A percentile compares a stretch with the other conserved stretches of the same genome.
These are phyloP conservation scores for Xylaria bambusicola DNA, from an alignment of 495 filamentous ascomycete genomes.

Conservation along the genomic window DNA sequence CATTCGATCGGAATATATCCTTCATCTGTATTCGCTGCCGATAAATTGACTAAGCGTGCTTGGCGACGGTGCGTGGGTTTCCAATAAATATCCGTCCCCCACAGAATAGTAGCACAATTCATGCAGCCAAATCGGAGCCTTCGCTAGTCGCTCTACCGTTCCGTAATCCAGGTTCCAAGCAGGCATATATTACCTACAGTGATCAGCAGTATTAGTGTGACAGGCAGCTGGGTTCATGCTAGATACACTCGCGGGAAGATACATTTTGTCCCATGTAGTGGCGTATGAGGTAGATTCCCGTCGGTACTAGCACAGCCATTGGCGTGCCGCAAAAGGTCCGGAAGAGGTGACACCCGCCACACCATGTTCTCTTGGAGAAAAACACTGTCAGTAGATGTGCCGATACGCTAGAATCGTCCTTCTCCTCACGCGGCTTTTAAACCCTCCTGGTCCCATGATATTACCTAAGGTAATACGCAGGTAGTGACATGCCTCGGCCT, in stretches of 20 bases:
- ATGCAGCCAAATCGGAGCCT: neutral
- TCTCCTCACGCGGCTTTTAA: slow-evolving; percentile 1
- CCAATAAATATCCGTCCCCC: too few relatives aligned
- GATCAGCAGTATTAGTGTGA: neutral
- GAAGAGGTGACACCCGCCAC: neutral
- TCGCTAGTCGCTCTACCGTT: too few relatives aligned
- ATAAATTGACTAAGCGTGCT: too few relatives aligned
- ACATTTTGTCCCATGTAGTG: too few relatives aligned
- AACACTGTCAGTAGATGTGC: neutral
- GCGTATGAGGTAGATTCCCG: too few relatives aligned
- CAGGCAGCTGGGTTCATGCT: neutral
- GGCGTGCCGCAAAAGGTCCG: too few relatives aligned
- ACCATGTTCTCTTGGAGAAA: neutral
- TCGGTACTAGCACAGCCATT: too few relatives aligned
- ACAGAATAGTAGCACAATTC: too few relatives aligned
- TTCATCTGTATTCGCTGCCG: neutral
- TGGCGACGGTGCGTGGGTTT: too few relatives aligned
- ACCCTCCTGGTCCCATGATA: neutral
- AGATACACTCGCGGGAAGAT: too few relatives aligned
- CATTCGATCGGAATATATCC: neutral
- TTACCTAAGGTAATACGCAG: too few relatives aligned
- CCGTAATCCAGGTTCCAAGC: neutral
- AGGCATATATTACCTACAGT: neutral
- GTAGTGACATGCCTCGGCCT: neutral
- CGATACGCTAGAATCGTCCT: neutral